A percentile compares a stretch with the other conserved stretches of the same genome.
These are phyloP conservation scores for Emergomyces pasteurianus DNA, from an alignment of 2,329 filamentous ascomycete genomes.

Conservation along the genomic window DNA sequence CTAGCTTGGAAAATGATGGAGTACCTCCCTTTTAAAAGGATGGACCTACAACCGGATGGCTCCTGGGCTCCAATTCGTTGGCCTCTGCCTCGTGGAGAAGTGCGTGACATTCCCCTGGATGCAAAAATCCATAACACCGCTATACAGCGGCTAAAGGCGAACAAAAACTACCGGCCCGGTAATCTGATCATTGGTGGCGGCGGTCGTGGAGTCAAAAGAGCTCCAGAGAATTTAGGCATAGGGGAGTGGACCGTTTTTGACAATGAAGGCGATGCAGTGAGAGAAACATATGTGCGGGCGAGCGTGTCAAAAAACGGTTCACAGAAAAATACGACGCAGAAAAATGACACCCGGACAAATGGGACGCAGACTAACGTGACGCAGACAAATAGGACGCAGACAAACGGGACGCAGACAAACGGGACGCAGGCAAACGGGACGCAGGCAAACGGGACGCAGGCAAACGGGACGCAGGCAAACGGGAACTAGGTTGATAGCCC, in stretches of 20 bases:
- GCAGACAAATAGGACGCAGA: neutral
- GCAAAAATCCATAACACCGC: constrained; percentile 64
- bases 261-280: constrained; percentile 55
- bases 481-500: neutral
- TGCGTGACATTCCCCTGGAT: constrained; percentile 60
- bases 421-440: neutral
- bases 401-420: neutral
- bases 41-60: constrained; percentile 62
- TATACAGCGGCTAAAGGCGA: constrained; percentile 55
- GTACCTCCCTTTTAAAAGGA: constrained; percentile 66
- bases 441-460: neutral
- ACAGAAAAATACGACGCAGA: neutral
- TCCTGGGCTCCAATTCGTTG: constrained; percentile 70
- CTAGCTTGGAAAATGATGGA: constrained; percentile 68
- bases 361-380: neutral
- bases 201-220: constrained; percentile 53
- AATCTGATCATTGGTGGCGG: constrained; percentile 73
- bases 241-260: constrained; percentile 59
- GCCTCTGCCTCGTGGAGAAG: constrained; percentile 67
- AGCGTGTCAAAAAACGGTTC: constrained; percentile 12
- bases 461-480: neutral
- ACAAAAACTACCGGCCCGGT: constrained; percentile 57
- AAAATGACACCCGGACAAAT: neutral
- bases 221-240: constrained; percentile 51
- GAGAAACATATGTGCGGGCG: constrained; percentile 52